Evolutionary conservation across 1,284 basidiomycete species (phyloP), one percentile per base, ranked within the genome.

Genomic region (Earliella scabrosa): DNA sequence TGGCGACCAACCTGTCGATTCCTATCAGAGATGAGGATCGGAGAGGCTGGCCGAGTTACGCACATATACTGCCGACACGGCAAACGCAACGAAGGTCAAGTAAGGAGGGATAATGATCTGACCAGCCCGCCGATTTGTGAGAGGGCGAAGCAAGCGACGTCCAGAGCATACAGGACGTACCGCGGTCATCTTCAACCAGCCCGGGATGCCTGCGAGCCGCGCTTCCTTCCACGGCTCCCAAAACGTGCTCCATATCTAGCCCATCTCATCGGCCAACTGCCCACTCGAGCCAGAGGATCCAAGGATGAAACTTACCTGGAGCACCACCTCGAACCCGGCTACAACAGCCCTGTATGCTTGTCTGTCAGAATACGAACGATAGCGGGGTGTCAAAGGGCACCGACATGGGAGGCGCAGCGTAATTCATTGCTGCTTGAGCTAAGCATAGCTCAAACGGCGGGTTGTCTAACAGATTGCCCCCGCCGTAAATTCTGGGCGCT

Each of bases 401-500:
- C 36, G 58, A 85, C 84, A 83, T 83, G 0, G 83, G 76, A 52
- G 83, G 73, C 2, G 79, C 73, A 7, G 80, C 82, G 54, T 82
- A 75, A 20, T 82, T 71, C 74, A 85, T 72, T 34, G 77, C 76
- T 7, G 82, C 77, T 68, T 86, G 84, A 0, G 71, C 71, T 35
- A 75, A 63, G 60, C 83, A 86, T 24, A 82, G 52, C 6, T 59
- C 40, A 29, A 58, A 52, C 40, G 65, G 54, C 46, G 63, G 63
- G 56, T 64, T 31, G 18, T 18, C 35, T n/a, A 48, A 45, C 45
- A 53, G 58, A 43, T 62, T 58, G 18, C 63, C 59, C 34, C 75
- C 72, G 24, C 69, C 63, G 54, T 79, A 78, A 16, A 77, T 55
- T 49, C 80, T 82, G 40, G 13, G 6, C 6, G 29, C 29, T 14